Base-by-base conservation (phyloP, 805 yeast species). In the Cyberlindnera subsufficiens region DNA sequence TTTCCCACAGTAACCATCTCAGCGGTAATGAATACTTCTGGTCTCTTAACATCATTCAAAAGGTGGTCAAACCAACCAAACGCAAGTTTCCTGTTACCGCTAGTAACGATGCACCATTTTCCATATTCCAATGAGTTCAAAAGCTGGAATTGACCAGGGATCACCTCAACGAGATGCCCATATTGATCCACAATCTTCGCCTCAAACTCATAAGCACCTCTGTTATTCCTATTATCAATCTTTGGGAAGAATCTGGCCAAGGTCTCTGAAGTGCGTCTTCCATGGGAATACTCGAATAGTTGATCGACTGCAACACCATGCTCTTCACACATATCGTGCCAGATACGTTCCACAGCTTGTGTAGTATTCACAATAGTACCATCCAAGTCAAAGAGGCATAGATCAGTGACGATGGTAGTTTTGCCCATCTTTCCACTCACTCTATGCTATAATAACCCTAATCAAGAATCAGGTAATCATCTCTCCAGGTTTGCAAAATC, bases 291-390 rank as follows among this genome's bases (percentile, higher is more conserved):
- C 32, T 54, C 47, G 35, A 50, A 56, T 14, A 55, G 37, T 5
- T 35, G 22, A 3, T 78, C 80, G 15, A 86, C 77, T 63, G 80
- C 78, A 43, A 82, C 80, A 58, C 75, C 76, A 47, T 87, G 78
- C 65, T 83, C 76, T 57, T 76, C 72, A 55, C 84, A 86, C 58
- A 84, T 75, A 46, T 78, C 82, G 56, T 75, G 76, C 95, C 95
- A 87, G 68, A 86, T 79, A 56, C 79, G 83, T 58, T 85, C 87
- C 49, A 86, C 86, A 45, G 93, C 87, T 42, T 78, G 80, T 46
- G 90, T 86, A 33, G 95, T 84, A 63, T 83, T 79, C 60, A 87
- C 87, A 58, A 87, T 69, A 25, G 96, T 87, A 42, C 96, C 96
- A 61, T 87, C 96, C 41, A 89, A 79, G 66, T 87, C 96, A 65